Percentiles rank a stretch among this genome's conserved stretches.
These are phyloP conservation scores for Kernera saxatilis DNA, from an alignment of 345 rosid species.

Conservation along the genomic window DNA sequence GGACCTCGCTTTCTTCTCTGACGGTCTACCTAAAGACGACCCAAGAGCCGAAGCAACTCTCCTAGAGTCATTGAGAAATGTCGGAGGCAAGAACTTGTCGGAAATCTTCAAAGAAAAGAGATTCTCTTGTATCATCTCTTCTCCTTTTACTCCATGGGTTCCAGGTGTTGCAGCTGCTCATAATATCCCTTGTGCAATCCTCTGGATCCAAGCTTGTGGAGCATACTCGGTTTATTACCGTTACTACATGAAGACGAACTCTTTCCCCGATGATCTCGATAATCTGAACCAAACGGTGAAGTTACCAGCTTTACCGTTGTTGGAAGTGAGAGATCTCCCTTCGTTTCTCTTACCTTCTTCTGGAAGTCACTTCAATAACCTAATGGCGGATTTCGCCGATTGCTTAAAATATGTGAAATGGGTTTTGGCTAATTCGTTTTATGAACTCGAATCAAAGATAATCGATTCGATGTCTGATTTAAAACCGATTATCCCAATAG, in stretches of 20 bases:
- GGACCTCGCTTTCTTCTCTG: conserved; percentile 40
- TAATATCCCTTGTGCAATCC: conserved; percentile 44
- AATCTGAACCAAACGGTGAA: conserved; percentile 21
- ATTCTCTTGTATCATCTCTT: conserved; percentile 33
- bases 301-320: conserved; percentile 39
- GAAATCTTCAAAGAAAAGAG: conserved; percentile 23
- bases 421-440: conserved; percentile 46
- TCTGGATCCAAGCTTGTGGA: conserved; percentile 55
- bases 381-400: conserved; percentile 23
- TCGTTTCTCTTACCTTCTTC: conserved; percentile 37
- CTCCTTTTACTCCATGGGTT: conserved; percentile 54
- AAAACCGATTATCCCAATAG: conserved; percentile 38
- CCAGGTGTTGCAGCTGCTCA: conserved; percentile 33
- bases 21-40: conserved; percentile 40
- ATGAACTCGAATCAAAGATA: conserved; percentile 43
- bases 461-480: conserved; percentile 27
- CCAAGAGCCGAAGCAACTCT: background rate
- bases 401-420: conserved; percentile 41
- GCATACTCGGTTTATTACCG: conserved; percentile 43
- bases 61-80: conserved; percentile 18
- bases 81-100: conserved; percentile 37
- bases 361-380: background rate
- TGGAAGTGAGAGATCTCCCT: conserved; percentile 45
- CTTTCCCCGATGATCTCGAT: conserved; percentile 31
- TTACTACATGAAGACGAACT: conserved; percentile 24